A percentile compares a stretch with the other conserved stretches of the same genome.
phyloP scores from a whole-genome alignment of 495 filamentous ascomycete genomes.

The Poronia punctata region DNA sequence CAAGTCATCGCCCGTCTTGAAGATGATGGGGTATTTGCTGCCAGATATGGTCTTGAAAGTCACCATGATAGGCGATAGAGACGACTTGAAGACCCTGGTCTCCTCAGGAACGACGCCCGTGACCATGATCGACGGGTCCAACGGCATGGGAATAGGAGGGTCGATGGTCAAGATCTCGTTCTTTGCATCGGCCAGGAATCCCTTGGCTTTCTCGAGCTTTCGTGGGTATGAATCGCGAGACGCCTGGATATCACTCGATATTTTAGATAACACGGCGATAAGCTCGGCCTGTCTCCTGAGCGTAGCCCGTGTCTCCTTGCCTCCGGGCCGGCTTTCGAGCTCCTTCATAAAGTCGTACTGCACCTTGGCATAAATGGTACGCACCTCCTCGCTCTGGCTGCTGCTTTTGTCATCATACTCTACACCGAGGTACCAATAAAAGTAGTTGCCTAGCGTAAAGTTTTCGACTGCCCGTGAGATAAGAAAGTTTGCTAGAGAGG shows the following conservation, averaged over 20 bases:
- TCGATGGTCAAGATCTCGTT: constrained; percentile 80
- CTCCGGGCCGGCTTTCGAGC: constrained; percentile 54
- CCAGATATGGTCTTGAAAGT: constrained; percentile 77
- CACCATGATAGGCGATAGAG: constrained; percentile 81
- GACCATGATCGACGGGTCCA: constrained; percentile 77
- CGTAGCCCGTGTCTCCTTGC: constrained; percentile 63
- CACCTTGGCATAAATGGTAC: constrained; percentile 79
- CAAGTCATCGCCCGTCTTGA: constrained; percentile 96
- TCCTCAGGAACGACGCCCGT: constrained; percentile 77
- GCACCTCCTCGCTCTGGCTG: constrained; percentile 62
- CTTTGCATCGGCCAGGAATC: constrained; percentile 76
- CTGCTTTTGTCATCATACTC: constrained; percentile 77
- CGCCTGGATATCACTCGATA: constrained; percentile 82
- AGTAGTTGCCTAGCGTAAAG: constrained; percentile 84
- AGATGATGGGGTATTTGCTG: constrained; percentile 79
- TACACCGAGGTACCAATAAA: constrained; percentile 98
- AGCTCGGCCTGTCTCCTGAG: constrained; percentile 86
- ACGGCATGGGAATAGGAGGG: constrained; percentile 78
- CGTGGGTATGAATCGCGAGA: constrained; percentile 66
- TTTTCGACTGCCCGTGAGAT: constrained; percentile 79
- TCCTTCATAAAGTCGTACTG: constrained; percentile 94
- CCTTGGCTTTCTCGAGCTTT: constrained; percentile 78
- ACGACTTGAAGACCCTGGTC: constrained; percentile 90
- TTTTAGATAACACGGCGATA: constrained; percentile 76
- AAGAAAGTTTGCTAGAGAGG: constrained; percentile 83